phyloP scores from a whole-genome alignment of 2,329 filamentous ascomycete genomes.

The Apiospora arundinis region DNA sequence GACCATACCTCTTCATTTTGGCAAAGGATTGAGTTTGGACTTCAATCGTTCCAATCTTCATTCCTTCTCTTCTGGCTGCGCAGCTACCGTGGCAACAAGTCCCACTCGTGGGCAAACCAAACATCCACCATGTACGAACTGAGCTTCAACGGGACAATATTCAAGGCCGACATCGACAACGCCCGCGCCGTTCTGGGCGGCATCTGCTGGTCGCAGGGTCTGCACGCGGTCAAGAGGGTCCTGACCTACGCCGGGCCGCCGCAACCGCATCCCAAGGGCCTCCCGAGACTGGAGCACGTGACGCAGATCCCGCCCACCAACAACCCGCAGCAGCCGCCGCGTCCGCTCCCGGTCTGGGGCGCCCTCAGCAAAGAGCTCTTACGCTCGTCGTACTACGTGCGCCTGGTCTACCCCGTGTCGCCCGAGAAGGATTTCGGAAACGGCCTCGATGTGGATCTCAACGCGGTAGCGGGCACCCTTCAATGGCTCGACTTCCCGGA shows the following conservation, averaged over 20 bases:
- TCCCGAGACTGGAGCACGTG: constrained; percentile 47
- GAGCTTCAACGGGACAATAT: constrained; percentile 61
- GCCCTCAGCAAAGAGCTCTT: constrained; percentile 60
- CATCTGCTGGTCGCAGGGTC: constrained; percentile 62
- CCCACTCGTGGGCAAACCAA: not conserved
- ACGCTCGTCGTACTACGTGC: constrained; percentile 63
- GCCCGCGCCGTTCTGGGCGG: constrained; percentile 62
- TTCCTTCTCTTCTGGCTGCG: not conserved
- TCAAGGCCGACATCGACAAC: constrained; percentile 54
- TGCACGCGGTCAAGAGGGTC: constrained; percentile 55
- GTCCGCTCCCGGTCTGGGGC: constrained; percentile 48
- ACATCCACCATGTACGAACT: constrained; percentile 59
- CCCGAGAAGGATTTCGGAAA: constrained; percentile 54
- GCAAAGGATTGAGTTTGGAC: not conserved
- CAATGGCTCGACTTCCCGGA: constrained; percentile 68
- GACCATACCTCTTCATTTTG: not conserved
- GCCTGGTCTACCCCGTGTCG: constrained; percentile 60
- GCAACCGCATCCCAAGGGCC: constrained; percentile 46
- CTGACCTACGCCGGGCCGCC: constrained; percentile 59
- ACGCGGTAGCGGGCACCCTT: constrained; percentile 54
- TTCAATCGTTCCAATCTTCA: not conserved
- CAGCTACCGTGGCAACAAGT: not conserved
- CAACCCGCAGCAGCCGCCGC: constrained; percentile 12
- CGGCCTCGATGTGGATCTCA: constrained; percentile 44
- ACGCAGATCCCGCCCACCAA: constrained; percentile 29